Base-by-base conservation (phyloP, 441 rosid species). In the Adansonia gregorii region DNA sequence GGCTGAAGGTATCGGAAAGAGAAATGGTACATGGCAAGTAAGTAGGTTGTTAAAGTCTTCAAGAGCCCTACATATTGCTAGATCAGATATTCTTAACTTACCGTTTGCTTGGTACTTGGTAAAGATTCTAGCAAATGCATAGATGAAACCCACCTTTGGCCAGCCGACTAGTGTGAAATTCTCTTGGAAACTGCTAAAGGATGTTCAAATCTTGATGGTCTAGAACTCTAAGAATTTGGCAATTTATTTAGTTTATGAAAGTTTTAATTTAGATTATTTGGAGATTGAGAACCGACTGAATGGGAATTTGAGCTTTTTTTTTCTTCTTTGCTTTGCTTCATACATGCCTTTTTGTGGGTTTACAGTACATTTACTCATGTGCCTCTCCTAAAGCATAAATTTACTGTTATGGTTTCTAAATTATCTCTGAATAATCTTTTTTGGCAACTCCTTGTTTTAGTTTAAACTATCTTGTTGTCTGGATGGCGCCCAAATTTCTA, bases 401-500 rank as follows among this genome's bases (percentile, higher is more conserved):
- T 48, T 59, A 46, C 46, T 51, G 41, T 45, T 73, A 19, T 27
- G 35, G 46, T 52, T 79, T 76, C 19, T 46, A 78, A 68, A 58
- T 72, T 78, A 75, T 24, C 5, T 60, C 14, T 59, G 6, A 35
- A 70, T 19, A 27, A 19, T 19, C 66, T 55, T 35, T 64, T 54
- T 52, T 31, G 14, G 75, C 22, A 12, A 51, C 55, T n/a, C 63
- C 73, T 68, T 31, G 39, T 31, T 31, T 31, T 31, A 3, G 39
- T 31, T 31, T 31, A 31, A 31, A 31, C 27, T 24, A 24, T 24
- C 27, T 51, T 74, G 0, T 79, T 59, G 51, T 79, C 2, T 5
- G 27, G 15, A 54, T 73, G 72, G n/a, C 77, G 69, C 52, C 51
- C 48, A 66, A 78, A 69, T 83, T 78, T 55, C 15, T 72, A 67